Evolutionary conservation across 2,329 filamentous ascomycete genomes (phyloP).

Genomic region (Balansia obtecta): DNA sequence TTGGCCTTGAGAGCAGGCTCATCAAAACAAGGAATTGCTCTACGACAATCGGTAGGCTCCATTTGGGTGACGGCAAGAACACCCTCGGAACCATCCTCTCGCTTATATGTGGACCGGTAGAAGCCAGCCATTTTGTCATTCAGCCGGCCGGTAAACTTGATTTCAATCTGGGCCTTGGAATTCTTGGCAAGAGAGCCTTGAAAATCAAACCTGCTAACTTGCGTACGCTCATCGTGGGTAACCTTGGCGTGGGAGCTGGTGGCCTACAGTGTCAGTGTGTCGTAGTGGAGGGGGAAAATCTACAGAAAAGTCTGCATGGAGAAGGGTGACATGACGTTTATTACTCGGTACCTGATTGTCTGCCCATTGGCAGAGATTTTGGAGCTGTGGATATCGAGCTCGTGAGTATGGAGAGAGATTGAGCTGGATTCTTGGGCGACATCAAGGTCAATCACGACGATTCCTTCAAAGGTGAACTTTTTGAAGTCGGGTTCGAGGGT

Average conservation of each 20-base stretch:
- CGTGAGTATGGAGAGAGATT: slow-evolving; percentile 77
- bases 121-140: slow-evolving; percentile 98
- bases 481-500: slow-evolving; percentile 85
- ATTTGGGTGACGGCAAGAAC: slow-evolving; percentile 89
- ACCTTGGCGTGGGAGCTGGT: slow-evolving; percentile 29
- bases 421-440: slow-evolving; percentile 74
- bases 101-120: slow-evolving; percentile 91
- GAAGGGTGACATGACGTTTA: neutral
- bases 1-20: slow-evolving; percentile 88
- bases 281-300: too few relatives aligned
- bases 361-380: slow-evolving; percentile 31
- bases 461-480: slow-evolving; percentile 77
- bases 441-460: slow-evolving; percentile 70
- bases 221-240: slow-evolving; percentile 63
- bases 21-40: slow-evolving; percentile 93
- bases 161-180: slow-evolving; percentile 53
- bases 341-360: slow-evolving; percentile 27
- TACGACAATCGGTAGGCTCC: slow-evolving; percentile 87
- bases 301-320: too few relatives aligned
- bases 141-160: slow-evolving; percentile 59
- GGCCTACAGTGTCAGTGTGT: neutral
- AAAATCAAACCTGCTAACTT: slow-evolving; percentile 74
- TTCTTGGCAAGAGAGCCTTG: slow-evolving; percentile 60
- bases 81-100: slow-evolving; percentile 61
- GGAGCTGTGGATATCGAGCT: slow-evolving; percentile 69